phyloP scores from a whole-genome alignment of 768 basidiomycete genomes.

The Asterophora parasitica region DNA sequence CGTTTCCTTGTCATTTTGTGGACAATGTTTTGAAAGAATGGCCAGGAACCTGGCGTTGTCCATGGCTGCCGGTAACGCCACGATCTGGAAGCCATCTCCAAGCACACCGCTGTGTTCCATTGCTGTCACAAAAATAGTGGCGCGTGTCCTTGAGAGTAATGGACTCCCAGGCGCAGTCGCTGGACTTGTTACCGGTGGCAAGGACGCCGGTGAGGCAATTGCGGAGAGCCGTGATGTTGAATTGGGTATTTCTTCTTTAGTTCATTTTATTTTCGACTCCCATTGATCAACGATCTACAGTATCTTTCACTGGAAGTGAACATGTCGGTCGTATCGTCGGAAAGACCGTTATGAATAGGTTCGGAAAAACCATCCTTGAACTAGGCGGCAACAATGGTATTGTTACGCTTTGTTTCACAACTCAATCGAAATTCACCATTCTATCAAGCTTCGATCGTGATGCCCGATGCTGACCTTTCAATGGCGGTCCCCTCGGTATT shows the following conservation, averaged over 20 bases:
- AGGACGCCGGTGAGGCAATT: constrained; percentile 73
- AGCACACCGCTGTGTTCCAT: constrained; percentile 88
- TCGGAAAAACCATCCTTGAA: constrained; percentile 88
- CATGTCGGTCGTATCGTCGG: constrained; percentile 83
- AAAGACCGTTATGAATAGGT: constrained; percentile 79
- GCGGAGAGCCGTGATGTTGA: constrained; percentile 73
- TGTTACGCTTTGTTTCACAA: constrained; percentile 19
- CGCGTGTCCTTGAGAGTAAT: constrained; percentile 76
- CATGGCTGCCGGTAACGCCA: constrained; percentile 86
- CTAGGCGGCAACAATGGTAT: constrained; percentile 94
- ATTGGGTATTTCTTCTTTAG: constrained; percentile 48
- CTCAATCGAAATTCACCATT: constrained; percentile 14
- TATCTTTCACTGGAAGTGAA: constrained; percentile 96
- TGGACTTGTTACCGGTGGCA: constrained; percentile 77
- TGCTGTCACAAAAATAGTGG: constrained; percentile 82
- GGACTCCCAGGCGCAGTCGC: constrained; percentile 82
- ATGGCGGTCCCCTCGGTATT: constrained; percentile 89
- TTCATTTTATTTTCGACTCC: constrained; percentile 1
- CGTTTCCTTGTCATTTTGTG: constrained; percentile 1
- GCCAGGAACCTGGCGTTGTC: constrained; percentile 86
- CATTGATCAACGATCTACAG: constrained; percentile 32
- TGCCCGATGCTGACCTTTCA: constrained; percentile 89
- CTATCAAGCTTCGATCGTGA: constrained; percentile 75
- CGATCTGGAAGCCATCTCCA: constrained; percentile 93
- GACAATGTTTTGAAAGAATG: background rate